Base-by-base conservation (phyloP, 768 basidiomycete genomes). In the Amanita fuliginea region DNA sequence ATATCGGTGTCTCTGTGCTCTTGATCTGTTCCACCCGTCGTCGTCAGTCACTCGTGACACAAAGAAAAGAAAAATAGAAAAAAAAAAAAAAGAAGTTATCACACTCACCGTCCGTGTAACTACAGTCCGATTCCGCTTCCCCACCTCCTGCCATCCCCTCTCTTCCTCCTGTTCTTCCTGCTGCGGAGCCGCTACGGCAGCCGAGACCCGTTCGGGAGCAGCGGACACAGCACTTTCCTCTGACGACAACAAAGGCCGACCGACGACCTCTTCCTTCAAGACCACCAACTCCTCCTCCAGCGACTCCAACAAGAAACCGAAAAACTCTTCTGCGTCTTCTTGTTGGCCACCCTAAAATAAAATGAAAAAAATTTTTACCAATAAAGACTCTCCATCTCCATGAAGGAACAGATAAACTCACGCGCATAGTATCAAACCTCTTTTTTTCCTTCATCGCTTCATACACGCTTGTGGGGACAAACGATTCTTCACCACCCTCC, bases 311-410 rank as follows among this genome's bases (percentile, higher is more conserved):
- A 90, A 95, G 67, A 96, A 97, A 3, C 95, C 95, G n/a, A 98
- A 72, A 64, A 96, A 98, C 65, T 99, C 95, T 64, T 99, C 94
- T 8, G 94, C 95, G 51, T 99, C 95, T 63, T 99, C 95, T 67
- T 99, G 95, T 51, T 92, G 88, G 0, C 93, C 93, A 33, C 88
- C 81, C 78, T 91, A 54, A 10, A 30, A 52, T 11, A 13, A 22
- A 46, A 9, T 24, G 33, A n/a, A 18, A 52, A 22, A 28, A 28
- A 28, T 8, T 5, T 24, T 24, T 24, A 3, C 22, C 22, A 28
- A 28, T 6, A 26, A 26, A 26, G 1, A 4, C 24, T 26, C 24
- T 26, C 24, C 24, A 26, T 26, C 24, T 6, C 4, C 3, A n/a
- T n/a, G n/a, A n/a, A n/a, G n/a, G n/a, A n/a, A n/a, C n/a, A n/a